Base-by-base conservation (phyloP, 768 basidiomycete genomes). In the Podaxis sp. region DNA sequence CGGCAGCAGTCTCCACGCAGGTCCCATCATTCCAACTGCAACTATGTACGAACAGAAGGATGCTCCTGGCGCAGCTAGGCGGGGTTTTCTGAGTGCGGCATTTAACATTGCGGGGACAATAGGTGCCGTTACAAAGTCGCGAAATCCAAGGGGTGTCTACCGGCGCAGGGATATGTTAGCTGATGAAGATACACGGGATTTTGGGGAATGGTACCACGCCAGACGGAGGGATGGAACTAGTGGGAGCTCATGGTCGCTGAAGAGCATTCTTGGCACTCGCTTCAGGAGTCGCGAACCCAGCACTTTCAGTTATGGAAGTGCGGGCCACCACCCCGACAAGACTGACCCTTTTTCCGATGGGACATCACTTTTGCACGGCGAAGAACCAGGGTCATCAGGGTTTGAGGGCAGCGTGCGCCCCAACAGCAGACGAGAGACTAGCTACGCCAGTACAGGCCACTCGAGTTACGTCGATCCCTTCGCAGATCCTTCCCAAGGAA, bases 151-250 rank as follows among this genome's bases (percentile, higher is more conserved):
- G 52, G 68, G 71, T 63, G 59, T 70, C 56, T 66, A 68, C 24
- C 67, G 78, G 59, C 80, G 90, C 33, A 80, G 82, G 33, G 89
- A 93, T 70, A 92, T 93, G 83, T 81, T 92, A 38, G 89, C 85
- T 3, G 90, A 93, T 59, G 91, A 92, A 72, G 91, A 92, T 67
- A 78, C 80, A 2, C 77, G 80, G 8, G 81, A 84, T 15, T 85
- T 89, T 66, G 73, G 74, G 13, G 74, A 74, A 22, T 78, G 77
- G 75, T 78, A 77, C 49, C 72, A 74, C 62, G 64, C 68, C 6
- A 68, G 70, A 42, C 68, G 72, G 19, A 74, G 77, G 33, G 80
- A 81, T 61, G 78, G 75, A 8, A 78, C 77, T 44, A 76, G 73
- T 4, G 77, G 77, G n/a, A 82, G 84, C 55, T 72, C 79, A 5